Conservation (phyloP, 495 filamentous ascomycete genomes). For the Penicillium pulvis region DNA sequence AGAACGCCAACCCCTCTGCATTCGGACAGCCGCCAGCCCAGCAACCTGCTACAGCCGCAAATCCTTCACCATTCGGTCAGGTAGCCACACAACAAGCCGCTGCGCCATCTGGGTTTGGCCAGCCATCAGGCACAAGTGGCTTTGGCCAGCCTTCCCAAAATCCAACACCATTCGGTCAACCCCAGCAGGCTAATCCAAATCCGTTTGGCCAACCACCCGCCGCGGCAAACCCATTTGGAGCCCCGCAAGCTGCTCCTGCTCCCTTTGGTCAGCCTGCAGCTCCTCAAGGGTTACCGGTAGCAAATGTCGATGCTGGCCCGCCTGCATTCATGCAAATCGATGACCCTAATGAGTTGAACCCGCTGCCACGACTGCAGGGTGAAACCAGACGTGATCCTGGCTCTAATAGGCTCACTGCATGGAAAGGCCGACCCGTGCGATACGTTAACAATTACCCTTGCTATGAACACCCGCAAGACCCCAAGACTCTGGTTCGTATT, state of each 20-base stretch:
- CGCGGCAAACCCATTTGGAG: conserved; percentile 16
- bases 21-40: conserved; percentile 24
- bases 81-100: conserved; percentile 22
- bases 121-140: conserved; percentile 22
- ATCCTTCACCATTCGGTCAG: conserved; percentile 6
- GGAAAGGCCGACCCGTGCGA: conserved; percentile 58
- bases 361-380: conserved; percentile 39
- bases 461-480: conserved; percentile 52
- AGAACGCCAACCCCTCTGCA: conserved; percentile 5
- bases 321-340: conserved; percentile 35
- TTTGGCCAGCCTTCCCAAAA: conserved; percentile 32
- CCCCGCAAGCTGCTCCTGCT: conserved; percentile 24
- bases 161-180: conserved; percentile 18
- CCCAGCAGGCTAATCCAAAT: conserved; percentile 17
- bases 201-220: conserved; percentile 44
- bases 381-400: conserved; percentile 40
- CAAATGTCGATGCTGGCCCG: conserved; percentile 28
- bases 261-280: conserved; percentile 35
- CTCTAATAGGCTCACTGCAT: conserved; percentile 42
- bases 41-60: conserved; percentile 5
- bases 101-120: conserved; percentile 22
- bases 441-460: conserved; percentile 53
- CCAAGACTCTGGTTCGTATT: conserved; percentile 54
- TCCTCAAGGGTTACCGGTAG: conserved; percentile 22
- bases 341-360: conserved; percentile 35